These are phyloP conservation scores for Lippia alba DNA, from an alignment of 305 asterid species.

Conservation along the genomic window DNA sequence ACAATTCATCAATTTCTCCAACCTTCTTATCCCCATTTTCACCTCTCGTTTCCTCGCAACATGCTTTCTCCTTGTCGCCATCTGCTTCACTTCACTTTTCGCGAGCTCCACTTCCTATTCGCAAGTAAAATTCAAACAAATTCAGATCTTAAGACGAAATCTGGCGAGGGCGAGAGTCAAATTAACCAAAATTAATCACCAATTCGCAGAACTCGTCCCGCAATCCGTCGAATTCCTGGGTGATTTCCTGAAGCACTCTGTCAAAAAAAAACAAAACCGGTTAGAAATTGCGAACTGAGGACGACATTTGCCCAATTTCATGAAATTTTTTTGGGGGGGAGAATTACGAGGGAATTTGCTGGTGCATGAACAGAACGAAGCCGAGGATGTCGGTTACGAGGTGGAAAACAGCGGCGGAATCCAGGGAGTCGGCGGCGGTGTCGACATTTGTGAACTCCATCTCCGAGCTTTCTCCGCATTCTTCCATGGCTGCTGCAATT, in stretches of 20 bases:
- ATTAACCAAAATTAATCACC: conserved; percentile 46
- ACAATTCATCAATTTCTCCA: conserved; percentile 72
- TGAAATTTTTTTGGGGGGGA: conserved; percentile 3
- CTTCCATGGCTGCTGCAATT: conserved; percentile 45
- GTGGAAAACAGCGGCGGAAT: conserved; percentile 72
- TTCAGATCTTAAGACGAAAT: conserved; percentile 6
- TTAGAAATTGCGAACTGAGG: neutral
- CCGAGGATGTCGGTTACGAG: conserved; percentile 70
- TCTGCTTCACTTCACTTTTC: conserved; percentile 54
- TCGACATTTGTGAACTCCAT: conserved; percentile 55
- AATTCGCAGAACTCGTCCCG: conserved; percentile 59
- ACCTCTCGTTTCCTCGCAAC: conserved; percentile 83
- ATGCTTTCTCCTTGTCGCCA: conserved; percentile 60
- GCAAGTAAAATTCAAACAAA: neutral
- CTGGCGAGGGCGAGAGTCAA: too few species aligned
- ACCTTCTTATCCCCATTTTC: conserved; percentile 75
- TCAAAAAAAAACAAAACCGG: conserved; percentile 27
- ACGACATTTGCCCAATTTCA: neutral
- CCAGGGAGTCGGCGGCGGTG: conserved; percentile 57
- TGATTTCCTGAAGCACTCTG: conserved; percentile 84
- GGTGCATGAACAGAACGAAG: conserved; percentile 91
- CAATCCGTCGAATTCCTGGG: conserved; percentile 75
- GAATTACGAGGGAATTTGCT: conserved; percentile 94
- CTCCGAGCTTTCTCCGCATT: conserved; percentile 65
- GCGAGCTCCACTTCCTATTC: conserved; percentile 63